These are phyloP conservation scores for Haberlea rhodopensis DNA, from an alignment of 257 asterid genomes.

Conservation along the genomic window DNA sequence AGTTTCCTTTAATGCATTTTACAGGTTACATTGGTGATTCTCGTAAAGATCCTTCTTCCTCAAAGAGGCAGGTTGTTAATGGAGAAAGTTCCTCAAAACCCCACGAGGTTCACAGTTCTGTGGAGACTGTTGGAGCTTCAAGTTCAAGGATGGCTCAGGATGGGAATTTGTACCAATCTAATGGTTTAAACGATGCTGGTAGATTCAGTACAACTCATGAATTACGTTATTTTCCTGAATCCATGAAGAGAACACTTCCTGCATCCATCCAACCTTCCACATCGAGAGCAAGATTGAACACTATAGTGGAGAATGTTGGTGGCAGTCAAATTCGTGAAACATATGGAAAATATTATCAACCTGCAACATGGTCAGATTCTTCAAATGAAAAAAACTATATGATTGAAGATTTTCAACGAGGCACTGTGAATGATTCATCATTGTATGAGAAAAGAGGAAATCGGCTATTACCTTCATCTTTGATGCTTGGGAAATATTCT, in stretches of 20 bases:
- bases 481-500: constrained; percentile 45
- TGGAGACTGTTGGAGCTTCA: constrained; percentile 43
- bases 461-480: constrained; percentile 60
- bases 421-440: constrained; percentile 34
- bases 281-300: constrained; percentile 34
- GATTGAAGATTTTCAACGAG: constrained; percentile 34
- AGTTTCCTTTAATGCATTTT: constrained; percentile 17
- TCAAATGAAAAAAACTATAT: constrained; percentile 35
- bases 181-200: constrained; percentile 25
- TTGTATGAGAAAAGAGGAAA: constrained; percentile 47
- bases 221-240: constrained; percentile 33
- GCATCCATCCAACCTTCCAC: constrained; percentile 40
- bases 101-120: constrained; percentile 27
- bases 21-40: constrained; percentile 42
- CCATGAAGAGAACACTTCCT: constrained; percentile 54
- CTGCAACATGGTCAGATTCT: constrained; percentile 41
- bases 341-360: constrained; percentile 37
- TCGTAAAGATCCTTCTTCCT: constrained; percentile 32
- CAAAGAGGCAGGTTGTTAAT: constrained; percentile 36
- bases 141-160: constrained; percentile 33
- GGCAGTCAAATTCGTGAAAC: constrained; percentile 47
- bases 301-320: constrained; percentile 46
- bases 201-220: constrained; percentile 32
- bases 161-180: constrained; percentile 25
- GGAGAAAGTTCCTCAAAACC: constrained; percentile 44